phyloP scores from a whole-genome alignment of 140 eudicot genomes.

The Artemisia princeps region DNA sequence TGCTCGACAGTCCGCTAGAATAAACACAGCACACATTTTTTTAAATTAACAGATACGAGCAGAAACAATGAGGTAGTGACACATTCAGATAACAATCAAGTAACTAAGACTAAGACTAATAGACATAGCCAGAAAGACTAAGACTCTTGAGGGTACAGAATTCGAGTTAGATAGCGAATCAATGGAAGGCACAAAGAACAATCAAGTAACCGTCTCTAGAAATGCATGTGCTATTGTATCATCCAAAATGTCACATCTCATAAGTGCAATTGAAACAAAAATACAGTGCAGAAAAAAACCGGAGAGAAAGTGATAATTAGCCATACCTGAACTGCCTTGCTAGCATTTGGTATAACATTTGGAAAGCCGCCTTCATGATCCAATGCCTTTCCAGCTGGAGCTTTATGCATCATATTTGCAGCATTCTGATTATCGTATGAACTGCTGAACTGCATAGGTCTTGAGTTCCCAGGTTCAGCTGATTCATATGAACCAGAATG shows the following conservation, averaged over 20 bases:
- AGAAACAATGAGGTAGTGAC: too few species aligned
- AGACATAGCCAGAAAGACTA: too few species aligned
- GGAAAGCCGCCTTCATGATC: slow-evolving; percentile 49
- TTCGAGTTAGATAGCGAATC: too few species aligned
- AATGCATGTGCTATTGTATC: too few species aligned
- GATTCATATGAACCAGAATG: slow-evolving; percentile 47
- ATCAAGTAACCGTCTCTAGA: too few species aligned
- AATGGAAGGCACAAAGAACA: too few species aligned
- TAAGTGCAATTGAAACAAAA: neutral
- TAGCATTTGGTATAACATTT: slow-evolving; percentile 37
- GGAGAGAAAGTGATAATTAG: neutral
- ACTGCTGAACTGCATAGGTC: slow-evolving; percentile 40
- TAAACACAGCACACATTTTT: too few species aligned
- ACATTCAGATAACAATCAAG: too few species aligned
- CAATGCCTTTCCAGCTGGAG: slow-evolving; percentile 47
- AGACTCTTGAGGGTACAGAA: too few species aligned
- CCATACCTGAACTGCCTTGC: slow-evolving; percentile 54
- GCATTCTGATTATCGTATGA: slow-evolving; percentile 49
- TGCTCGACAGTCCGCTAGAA: too few species aligned
- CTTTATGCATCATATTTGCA: slow-evolving; percentile 45
- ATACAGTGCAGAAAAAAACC: neutral
- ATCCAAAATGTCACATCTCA: neutral
- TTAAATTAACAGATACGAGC: too few species aligned
- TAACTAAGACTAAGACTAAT: too few species aligned
- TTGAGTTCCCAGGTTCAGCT: slow-evolving; percentile 45